Evolutionary conservation across 331 rosid species (phyloP).

Genomic region (Prunus yedoensis): DNA sequence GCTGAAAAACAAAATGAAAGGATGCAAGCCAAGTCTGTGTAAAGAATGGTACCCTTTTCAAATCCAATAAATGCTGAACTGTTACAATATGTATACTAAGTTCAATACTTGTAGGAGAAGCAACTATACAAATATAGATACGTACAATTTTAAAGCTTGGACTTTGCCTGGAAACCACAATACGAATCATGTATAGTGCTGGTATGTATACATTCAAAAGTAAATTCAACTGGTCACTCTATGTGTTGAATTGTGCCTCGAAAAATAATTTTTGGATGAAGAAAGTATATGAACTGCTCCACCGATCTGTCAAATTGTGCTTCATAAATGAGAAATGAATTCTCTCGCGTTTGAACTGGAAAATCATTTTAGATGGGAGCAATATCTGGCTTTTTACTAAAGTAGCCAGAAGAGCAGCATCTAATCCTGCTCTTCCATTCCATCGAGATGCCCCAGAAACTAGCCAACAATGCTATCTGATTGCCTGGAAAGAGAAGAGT

Average conservation of each 20-base stretch:
- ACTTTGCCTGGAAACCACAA: constrained; percentile 3
- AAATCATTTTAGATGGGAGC: not conserved
- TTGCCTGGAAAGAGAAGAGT: constrained; percentile 47
- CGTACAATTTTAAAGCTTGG: not conserved
- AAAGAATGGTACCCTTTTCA: not conserved
- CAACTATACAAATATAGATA: not conserved
- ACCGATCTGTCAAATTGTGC: constrained; percentile 4
- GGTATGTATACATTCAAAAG: constrained; percentile 14
- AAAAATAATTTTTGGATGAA: not conserved
- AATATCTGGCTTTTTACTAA: not conserved
- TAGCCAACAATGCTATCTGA: constrained; percentile 43
- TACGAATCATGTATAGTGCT: constrained; percentile 10
- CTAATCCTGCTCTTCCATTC: constrained; percentile 4
- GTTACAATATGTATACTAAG: constrained; percentile 7
- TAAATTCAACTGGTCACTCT: constrained; percentile 14
- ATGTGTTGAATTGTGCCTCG: constrained; percentile 9
- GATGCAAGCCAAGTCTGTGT: not conserved
- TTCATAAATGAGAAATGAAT: constrained; percentile 7
- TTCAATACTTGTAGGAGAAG: not conserved
- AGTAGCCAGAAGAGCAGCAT: constrained; percentile 8
- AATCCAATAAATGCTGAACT: not conserved
- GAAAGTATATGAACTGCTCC: constrained; percentile 11
- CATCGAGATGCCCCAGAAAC: constrained; percentile 29
- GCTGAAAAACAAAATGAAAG: not conserved
- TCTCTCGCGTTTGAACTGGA: constrained; percentile 10